These are phyloP conservation scores for Mixia osmundae DNA, from an alignment of 1,284 basidiomycete genomes.

Conservation along the genomic window DNA sequence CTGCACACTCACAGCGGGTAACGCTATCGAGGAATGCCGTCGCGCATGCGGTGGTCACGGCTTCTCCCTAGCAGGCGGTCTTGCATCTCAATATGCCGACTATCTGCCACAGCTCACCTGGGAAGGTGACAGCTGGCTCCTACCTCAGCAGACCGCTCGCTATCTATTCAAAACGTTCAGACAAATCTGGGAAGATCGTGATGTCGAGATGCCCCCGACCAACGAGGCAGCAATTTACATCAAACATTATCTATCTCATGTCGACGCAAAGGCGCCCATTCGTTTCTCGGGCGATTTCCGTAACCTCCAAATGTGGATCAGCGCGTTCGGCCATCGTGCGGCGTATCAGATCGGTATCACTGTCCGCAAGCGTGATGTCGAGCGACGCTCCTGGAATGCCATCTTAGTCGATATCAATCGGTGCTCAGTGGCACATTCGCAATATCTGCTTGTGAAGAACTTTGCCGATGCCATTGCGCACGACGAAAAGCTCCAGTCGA, in stretches of 20 bases:
- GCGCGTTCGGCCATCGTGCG: conserved; percentile 24
- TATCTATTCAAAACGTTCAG: conserved; percentile 17
- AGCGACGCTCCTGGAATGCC: conserved; percentile 22
- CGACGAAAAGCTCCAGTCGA: conserved; percentile 20
- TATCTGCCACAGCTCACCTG: conserved; percentile 22
- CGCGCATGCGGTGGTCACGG: conserved; percentile 24
- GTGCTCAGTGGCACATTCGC: conserved; percentile 19
- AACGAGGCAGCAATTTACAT: conserved; percentile 22
- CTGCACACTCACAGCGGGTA: conserved; percentile 21
- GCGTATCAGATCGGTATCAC: conserved; percentile 22
- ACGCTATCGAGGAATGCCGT: conserved; percentile 23
- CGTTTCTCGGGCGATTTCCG: conserved; percentile 16
- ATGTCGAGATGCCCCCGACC: conserved; percentile 10
- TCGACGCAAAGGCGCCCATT: conserved; percentile 16
- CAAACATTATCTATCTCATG: conserved; percentile 20
- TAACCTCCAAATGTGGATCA: conserved; percentile 20
- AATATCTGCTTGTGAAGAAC: conserved; percentile 21
- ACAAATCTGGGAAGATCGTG: conserved; percentile 8
- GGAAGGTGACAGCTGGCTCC: conserved; percentile 23
- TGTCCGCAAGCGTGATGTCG: conserved; percentile 21
- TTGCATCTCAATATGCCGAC: conserved; percentile 17
- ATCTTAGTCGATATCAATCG: conserved; percentile 22
- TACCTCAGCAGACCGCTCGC: conserved; percentile 23
- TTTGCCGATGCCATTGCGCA: conserved; percentile 23
- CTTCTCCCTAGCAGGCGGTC: conserved; percentile 19